These are phyloP conservation scores for Juglanconis sp. DNA, from an alignment of 2,329 filamentous ascomycete genomes.

Conservation along the genomic window DNA sequence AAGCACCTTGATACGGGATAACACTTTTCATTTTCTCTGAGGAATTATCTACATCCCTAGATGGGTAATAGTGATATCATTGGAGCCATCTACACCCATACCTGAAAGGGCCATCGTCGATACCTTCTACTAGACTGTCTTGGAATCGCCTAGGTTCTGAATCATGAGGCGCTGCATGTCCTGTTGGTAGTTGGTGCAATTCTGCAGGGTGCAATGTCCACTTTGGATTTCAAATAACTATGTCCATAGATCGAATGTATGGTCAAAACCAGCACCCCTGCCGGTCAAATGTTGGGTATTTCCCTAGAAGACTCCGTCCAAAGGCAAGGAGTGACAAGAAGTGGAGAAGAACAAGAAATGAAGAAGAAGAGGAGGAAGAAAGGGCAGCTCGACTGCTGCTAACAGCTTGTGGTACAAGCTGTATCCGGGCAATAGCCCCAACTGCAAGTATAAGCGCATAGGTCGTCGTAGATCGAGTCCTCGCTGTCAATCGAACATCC, in stretches of 20 bases:
- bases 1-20: no score
- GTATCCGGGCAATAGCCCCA: conserved; percentile 42
- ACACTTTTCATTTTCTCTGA: no score
- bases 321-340: background rate
- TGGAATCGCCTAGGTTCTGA: background rate
- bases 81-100: background rate
- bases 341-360: background rate
- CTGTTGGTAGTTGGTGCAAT: background rate
- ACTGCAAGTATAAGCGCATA: conserved; percentile 44
- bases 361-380: background rate
- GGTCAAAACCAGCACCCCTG: background rate
- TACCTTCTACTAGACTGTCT: background rate
- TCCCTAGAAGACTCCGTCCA: background rate
- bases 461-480: conserved; percentile 36
- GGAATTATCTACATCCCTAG: no score
- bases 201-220: background rate
- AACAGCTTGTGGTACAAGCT: conserved; percentile 25
- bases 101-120: background rate
- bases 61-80: no score
- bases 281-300: background rate
- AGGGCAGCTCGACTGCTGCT: background rate
- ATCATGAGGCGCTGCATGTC: background rate
- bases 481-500: conserved; percentile 33
- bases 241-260: background rate
- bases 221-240: background rate